Evolutionary conservation across 352 stramenopile species (phyloP), one percentile per base, ranked within the genome.

Genomic region (Phytopythium helicoides): DNA sequence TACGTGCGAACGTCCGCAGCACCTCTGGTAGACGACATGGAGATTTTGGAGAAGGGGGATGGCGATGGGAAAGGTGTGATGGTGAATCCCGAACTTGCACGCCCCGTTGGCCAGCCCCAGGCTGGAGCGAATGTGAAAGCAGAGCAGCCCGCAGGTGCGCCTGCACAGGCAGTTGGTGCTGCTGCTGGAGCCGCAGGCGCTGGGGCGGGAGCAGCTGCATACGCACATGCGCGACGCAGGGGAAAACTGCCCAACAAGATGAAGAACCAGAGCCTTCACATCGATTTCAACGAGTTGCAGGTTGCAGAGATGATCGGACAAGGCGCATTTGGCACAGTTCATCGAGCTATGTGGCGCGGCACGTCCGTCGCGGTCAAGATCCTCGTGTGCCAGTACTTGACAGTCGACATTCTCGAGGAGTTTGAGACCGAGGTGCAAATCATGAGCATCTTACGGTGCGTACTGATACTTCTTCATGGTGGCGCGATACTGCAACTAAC

Each of bases 381-480:
- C 38, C 39, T 95, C 23, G 78, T 93, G 9, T 90, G 77, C 44
- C 85, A 94, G 60, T 74, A 93, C 53, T 52, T 94, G 34, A 93
- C 82, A 1, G 64, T 71, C n/a, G 85, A 94, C 42, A 87, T 94
- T 28, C 56, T 94, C 35, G 82, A 92, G 66, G 84, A 94, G 47
- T 94, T 94, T 40, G 84, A 92, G 53, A 87, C 84, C 1, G 84
- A 94, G 62, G 84, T 94, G 53, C 80, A 94, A 72, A 92, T 94
- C 64, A 94, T 94, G 84, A 94, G 81, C 64, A 92, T 94, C 39
- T 63, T 94, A 56, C 70, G 84, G 84, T 94, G 71, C 35, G 65
- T 52, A 52, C 6, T 56, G 12, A 23, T 25, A 41, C 35, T 52
- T 47, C 3, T 26, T 19, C 35, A 44, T 34, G 38, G 39, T 10